phyloP scores from a whole-genome alignment of 2,329 filamentous ascomycete species.

The Scytalidium sp. region DNA sequence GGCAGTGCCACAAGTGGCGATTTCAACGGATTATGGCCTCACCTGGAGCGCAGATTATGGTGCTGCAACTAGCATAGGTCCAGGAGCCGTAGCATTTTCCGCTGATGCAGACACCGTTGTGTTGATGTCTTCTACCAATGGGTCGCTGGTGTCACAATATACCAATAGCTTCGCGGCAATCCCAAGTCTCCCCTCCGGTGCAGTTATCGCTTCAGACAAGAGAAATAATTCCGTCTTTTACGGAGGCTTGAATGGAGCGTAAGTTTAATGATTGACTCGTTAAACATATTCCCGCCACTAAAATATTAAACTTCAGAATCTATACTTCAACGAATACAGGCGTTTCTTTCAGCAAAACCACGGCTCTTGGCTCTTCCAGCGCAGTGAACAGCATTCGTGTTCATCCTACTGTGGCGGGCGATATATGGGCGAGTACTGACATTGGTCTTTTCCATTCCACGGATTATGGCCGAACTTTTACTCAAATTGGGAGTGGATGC shows the following conservation, averaged over 20 bases:
- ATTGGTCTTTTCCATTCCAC: conserved; percentile 51
- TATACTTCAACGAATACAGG: conserved; percentile 50
- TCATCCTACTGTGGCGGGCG: conserved; percentile 55
- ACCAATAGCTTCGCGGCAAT: conserved; percentile 42
- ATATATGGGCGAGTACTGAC: conserved; percentile 57
- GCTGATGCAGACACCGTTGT: conserved; percentile 47
- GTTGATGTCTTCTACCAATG: conserved; percentile 39
- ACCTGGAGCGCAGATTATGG: conserved; percentile 47
- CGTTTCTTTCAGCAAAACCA: conserved; percentile 39
- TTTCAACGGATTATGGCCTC: conserved; percentile 47
- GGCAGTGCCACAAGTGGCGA: conserved; percentile 35
- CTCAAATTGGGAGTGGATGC: conserved; percentile 22
- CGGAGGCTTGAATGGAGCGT: conserved; percentile 36
- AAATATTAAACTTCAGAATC: conserved; percentile 21
- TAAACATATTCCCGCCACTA: not conserved
- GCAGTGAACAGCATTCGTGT: conserved; percentile 53
- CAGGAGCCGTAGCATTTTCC: conserved; percentile 46
- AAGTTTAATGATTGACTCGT: conserved; percentile 17
- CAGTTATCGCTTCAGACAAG: conserved; percentile 53
- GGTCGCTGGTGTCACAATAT: conserved; percentile 33
- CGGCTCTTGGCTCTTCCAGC: conserved; percentile 35
- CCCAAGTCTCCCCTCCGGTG: conserved; percentile 39
- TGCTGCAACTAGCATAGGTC: conserved; percentile 38
- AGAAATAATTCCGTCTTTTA: conserved; percentile 51
- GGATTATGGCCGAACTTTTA: conserved; percentile 47